Percentiles rank a stretch among this genome's conserved stretches.
Evolutionary conservation across 78 protist genomes (phyloP).

Genomic region (Polysphondylium violaceum): DNA sequence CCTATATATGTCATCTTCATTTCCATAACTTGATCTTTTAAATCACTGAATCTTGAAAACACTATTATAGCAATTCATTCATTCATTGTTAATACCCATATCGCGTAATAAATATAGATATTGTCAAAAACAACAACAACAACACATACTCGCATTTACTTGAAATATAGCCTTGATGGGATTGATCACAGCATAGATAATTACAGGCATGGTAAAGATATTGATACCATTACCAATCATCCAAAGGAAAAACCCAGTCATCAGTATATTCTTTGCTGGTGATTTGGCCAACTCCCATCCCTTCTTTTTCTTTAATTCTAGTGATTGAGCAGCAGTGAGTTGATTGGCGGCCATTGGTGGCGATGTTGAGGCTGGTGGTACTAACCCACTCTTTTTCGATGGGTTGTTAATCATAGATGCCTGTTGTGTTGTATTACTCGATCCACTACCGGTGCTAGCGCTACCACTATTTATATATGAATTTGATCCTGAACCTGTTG

Average conservation of each 20-base stretch:
- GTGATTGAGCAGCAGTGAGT: not conserved
- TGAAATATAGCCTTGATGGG: slow-evolving; percentile 79
- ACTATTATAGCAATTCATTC: slow-evolving; percentile 3
- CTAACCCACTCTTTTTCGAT: too few species aligned
- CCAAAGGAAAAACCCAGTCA: slow-evolving; percentile 79
- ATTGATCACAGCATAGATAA: slow-evolving; percentile 71
- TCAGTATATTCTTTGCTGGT: slow-evolving; percentile 72
- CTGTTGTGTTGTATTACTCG: too few species aligned
- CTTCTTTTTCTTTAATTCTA: slow-evolving; percentile 12
- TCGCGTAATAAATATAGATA: not conserved
- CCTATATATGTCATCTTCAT: slow-evolving; percentile 61
- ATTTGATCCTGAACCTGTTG: too few species aligned
- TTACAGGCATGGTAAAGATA: slow-evolving; percentile 72
- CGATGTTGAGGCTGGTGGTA: not conserved
- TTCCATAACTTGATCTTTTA: slow-evolving; percentile 13
- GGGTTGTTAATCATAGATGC: too few species aligned
- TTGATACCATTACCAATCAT: slow-evolving; percentile 81
- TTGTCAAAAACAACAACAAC: not conserved
- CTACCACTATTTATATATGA: too few species aligned
- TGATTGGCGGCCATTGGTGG: too few species aligned
- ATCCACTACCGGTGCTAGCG: too few species aligned
- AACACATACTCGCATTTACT: slow-evolving; percentile 15
- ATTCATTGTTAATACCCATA: not conserved
- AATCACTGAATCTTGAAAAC: slow-evolving; percentile 50
- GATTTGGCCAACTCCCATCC: slow-evolving; percentile 83